These are phyloP conservation scores for Candida namnaoensis DNA, from an alignment of 805 yeast species.

Conservation along the genomic window DNA sequence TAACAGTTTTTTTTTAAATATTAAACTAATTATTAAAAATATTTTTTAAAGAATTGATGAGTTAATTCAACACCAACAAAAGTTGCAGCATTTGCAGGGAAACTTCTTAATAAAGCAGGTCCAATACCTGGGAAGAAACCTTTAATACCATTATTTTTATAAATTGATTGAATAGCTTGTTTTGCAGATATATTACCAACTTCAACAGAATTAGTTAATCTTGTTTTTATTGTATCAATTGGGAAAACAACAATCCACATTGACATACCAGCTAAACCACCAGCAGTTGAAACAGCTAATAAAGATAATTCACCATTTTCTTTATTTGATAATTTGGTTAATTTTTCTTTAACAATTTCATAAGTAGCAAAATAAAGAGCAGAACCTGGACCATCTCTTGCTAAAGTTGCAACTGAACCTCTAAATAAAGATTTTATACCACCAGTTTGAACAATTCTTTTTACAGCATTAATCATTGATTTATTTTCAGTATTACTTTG, in stretches of 20 bases:
- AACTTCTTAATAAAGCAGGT: constrained; percentile 87
- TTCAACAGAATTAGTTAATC: constrained; percentile 25
- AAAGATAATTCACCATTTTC: constrained; percentile 53
- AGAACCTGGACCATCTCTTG: constrained; percentile 97
- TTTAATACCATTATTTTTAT: constrained; percentile 63
- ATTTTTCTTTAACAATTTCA: constrained; percentile 62
- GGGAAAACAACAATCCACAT: constrained; percentile 98
- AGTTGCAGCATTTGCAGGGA: constrained; percentile 99
- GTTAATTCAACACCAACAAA: constrained; percentile 92
- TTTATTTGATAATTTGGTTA: constrained; percentile 32
- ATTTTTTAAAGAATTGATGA: constrained; percentile 27
- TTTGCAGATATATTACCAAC: constrained; percentile 42
- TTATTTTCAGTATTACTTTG: constrained; percentile 33
- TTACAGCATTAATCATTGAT: constrained; percentile 48
- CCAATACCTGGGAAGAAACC: constrained; percentile 98
- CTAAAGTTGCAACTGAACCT: constrained; percentile 87
- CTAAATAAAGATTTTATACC: constrained; percentile 80
- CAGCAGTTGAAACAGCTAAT: constrained; percentile 75
- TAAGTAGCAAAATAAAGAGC: constrained; percentile 94
- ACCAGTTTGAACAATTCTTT: constrained; percentile 65
- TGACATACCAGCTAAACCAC: constrained; percentile 92
- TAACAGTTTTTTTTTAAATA: too few relatives aligned
- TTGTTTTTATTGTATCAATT: constrained; percentile 79
- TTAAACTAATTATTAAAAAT: neutral
- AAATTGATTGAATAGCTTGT: constrained; percentile 61